Base-by-base conservation (phyloP, 164 flowering plant species). In the Nelumbo lutea region DNA sequence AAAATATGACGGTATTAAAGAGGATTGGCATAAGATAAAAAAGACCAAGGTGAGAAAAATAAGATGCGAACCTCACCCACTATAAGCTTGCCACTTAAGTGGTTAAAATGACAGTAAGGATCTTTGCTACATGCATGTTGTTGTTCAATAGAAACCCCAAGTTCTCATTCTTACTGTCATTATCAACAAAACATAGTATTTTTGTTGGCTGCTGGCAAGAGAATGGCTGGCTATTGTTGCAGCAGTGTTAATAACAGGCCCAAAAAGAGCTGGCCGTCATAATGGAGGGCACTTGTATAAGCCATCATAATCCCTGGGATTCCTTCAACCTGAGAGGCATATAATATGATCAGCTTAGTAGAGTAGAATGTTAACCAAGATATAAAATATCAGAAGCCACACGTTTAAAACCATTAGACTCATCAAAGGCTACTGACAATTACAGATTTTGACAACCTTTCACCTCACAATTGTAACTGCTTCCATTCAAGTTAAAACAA, bases 231-330 rank as follows among this genome's bases (percentile, higher is more conserved):
- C 89, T 74, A 86, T 83, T 42, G 56, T 59, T 52, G 88, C 82
- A 65, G 90, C 87, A 71, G 45, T 68, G 68, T 57, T 84, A 67
- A 88, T 76, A 56, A 86, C 86, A 66, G 77, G 90, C 65, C 89
- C 90, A 73, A 86, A 87, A 60, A 87, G 84, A 62, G 91, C 83
- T 48, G 90, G 91, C 27, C 91, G 89, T 1, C 91, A 72, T 87
- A 84, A 41, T 43, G 72, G 39, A 88, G 86, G 50, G 93, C 93
- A 78, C 88, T 84, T 50, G 76, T 70, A 69, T 88, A 88, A 42
- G 93, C 86, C 79, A 62, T 82, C 89, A 87, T 75, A 60, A 88
- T 88, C 65, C 90, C 93, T 58, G 77, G 87, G 61, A 85, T 74
- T 58, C 93, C 93, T 64, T 85, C 90, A 68, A 88, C 93, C 93